Evolutionary conservation across 805 yeast genomes (phyloP), one percentile per base, ranked within the genome.

Genomic region (Saturnispora silvae): DNA sequence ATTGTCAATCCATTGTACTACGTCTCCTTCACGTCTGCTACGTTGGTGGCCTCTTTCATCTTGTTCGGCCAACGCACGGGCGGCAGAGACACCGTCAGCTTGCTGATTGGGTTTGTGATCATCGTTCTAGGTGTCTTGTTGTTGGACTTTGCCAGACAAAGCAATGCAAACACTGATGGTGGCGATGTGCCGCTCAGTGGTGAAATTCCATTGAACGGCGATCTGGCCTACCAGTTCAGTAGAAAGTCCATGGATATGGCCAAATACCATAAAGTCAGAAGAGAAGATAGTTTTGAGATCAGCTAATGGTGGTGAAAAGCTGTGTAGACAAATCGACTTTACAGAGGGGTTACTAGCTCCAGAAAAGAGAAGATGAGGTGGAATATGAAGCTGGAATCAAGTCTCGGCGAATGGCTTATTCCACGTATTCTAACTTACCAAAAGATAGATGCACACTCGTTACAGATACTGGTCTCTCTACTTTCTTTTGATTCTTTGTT

Each of bases 1-100:
- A 82, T 85, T 48, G 95, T 85, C 39, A 85, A 85, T 57, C 95
- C 95, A 23, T 65, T 85, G 43, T 85, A 85, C 62, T 85, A 86
- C 53, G 96, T 85, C 38, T 77, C 94, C 1, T 86, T 85, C 63
- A 85, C 96, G 27, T 84, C 95, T 0, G 83, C 81, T 35, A 86
- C 95, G 0, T 67, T 85, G 49, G 67, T 72, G 38, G 95, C 96
- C 1, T 83, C 94, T 25, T 86, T 86, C 56, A 78, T 86, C 43
- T 63, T 85, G 37, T 86, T 85, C 61, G 70, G 77, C 50, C 84
- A 83, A 60, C 83, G 94, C 30, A 65, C 94, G 5, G 74, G 81
- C 20, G 71, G 82, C 16, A 81, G 81, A 45, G 82, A 84, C 57
- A 74, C 84, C 37, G 76, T 85, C 36, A 82, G 94, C 16, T 67